Conservation (phyloP, 2,329 filamentous ascomycete genomes). For the Fusarium siculi region DNA sequence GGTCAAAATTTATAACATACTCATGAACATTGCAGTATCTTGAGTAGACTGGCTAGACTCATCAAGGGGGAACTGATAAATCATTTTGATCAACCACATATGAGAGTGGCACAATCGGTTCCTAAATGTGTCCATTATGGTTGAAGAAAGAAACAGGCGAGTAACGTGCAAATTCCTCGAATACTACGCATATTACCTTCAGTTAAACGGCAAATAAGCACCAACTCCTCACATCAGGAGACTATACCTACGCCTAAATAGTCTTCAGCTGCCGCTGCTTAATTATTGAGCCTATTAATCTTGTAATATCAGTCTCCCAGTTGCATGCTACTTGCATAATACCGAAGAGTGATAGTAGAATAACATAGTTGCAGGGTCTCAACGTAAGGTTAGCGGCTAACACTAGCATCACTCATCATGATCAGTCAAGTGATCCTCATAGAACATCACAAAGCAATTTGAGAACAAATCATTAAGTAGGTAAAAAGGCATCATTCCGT, state of each 20-base stretch:
- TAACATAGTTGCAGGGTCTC: too few relatives aligned
- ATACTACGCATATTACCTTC: background rate
- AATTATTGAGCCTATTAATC: background rate
- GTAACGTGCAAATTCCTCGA: background rate
- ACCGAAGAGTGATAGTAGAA: too few relatives aligned
- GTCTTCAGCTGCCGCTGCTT: too few relatives aligned
- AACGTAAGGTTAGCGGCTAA: background rate
- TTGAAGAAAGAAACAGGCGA: too few relatives aligned
- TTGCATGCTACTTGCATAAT: background rate
- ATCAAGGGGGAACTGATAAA: background rate
- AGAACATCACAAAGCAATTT: background rate
- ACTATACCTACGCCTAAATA: background rate
- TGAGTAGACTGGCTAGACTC: background rate
- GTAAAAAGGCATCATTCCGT: conserved; percentile 46
- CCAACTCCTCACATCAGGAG: background rate
- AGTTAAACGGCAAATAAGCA: background rate
- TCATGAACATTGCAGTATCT: background rate
- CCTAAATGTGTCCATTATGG: too few relatives aligned
- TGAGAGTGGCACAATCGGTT: background rate
- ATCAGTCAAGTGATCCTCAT: background rate
- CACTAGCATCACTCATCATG: too few relatives aligned
- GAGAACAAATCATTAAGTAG: conserved; percentile 4
- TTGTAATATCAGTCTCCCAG: accelerated
- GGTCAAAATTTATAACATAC: background rate
- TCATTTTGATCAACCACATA: background rate